Evolutionary conservation across 345 rosid genomes (phyloP), one percentile per base, ranked within the genome.

Genomic region (Aquilaria yunnanensis): DNA sequence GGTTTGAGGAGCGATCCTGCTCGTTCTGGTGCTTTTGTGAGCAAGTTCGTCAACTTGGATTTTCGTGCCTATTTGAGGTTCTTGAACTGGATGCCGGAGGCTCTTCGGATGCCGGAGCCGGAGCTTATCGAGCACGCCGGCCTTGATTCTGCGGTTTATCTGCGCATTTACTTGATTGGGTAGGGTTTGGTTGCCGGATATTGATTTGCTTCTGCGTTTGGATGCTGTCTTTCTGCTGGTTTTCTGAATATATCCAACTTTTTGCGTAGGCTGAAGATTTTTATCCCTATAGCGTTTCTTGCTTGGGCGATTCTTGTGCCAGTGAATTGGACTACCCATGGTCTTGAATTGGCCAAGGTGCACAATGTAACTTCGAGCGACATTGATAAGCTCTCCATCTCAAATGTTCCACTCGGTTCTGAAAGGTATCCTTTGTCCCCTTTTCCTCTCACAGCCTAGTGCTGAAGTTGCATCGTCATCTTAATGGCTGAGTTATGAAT

Each of bases 91-190:
- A 50, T 50, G 53, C 53, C 53, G 23, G 53, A 12, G 53, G 53
- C 53, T 5, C 53, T 50, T 14, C 53, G 23, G 23, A 50, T 50
- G 14, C 53, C 53, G 23, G 53, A 50, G 23, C 53, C 53, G 14
- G 53, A 50, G 53, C 53, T 50, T 50, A 50, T 50, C 4, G 53
- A 50, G 14, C 53, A 50, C 53, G 23, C 53, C 2, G 14, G 53
- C 6, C 53, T 50, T 12, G 53, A 50, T 50, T 50, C 23, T 50
- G 53, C 23, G 14, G 53, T 50, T 2, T 50, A 14, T 14, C 53
- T 50, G 80, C 83, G 97, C 56, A 90, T 94, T 64, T 94, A 94
- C 87, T 76, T 80, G 89, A 60, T 94, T 49, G 99, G 99, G 97
- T 90, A 81, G 33, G 71, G 57, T 54, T 10, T 47, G 9, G 23